Base-by-base conservation (phyloP, 768 basidiomycete genomes). In the Neoboletus brunneissimus region DNA sequence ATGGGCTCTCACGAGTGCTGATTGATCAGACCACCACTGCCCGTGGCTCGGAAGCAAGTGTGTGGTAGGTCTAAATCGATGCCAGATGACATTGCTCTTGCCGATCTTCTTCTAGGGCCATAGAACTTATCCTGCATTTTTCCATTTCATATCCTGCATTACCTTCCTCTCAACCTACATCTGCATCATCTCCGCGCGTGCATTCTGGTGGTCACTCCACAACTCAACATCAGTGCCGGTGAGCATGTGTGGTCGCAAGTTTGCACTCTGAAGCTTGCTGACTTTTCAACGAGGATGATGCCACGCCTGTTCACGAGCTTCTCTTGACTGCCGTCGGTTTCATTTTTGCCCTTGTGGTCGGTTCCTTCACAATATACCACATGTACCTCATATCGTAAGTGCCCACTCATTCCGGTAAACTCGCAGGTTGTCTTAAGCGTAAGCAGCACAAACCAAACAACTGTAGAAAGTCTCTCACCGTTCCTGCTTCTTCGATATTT, bases 361-460 rank as follows among this genome's bases (percentile, higher is more conserved):
- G 90, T 25, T 84, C 89, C 18, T 94, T 94, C 72, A 79, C 84
- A 32, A 67, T 73, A 48, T 94, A 90, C 62, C 91, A 94, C 67
- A 62, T 88, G 41, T 92, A 91, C 67, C 82, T 94, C 42, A 81
- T 86, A 43, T 79, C 79, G 88, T 89, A 65, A 64, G 88, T 78
- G 25, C 47, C 51, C 27, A 37, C 53, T 45, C 43, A 43, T 37
- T 27, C 13, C 27, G 7, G 23, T 59, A 22, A 13, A 41, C 40
- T 23, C 11, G 34, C 31, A 52, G n/a, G 3, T 20, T 15, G 16
- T 47, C 31, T 55, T 46, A 53, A 38, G 2, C 10, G 15, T 23
- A 32, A 51, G 34, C 57, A 91, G 89, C 35, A 91, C 86, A 27
- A 93, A 93, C 67, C 89, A 92, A 73, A 92, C 91, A n/a, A 93